Percentiles rank a stretch among this genome's conserved stretches.
These are phyloP conservation scores for Glaciozyma martinii DNA, from an alignment of 768 basidiomycete genomes.

Conservation along the genomic window DNA sequence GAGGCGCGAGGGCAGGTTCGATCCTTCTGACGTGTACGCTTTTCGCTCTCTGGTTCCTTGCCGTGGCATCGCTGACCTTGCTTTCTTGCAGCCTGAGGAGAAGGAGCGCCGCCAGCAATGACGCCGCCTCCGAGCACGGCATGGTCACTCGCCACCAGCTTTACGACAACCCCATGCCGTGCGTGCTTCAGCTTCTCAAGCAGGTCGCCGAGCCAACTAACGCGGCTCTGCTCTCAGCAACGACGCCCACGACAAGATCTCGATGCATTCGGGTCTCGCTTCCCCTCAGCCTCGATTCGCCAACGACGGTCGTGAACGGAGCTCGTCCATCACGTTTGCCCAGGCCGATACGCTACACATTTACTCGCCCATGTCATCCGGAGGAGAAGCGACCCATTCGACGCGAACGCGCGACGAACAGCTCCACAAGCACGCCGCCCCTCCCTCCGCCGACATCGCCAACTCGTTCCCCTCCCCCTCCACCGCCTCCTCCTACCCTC, in stretches of 20 bases:
- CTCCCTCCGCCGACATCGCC: conserved; percentile 10
- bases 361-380: conserved; percentile 13
- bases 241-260: conserved; percentile 39
- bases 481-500: background rate
- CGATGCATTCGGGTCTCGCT: conserved; percentile 32
- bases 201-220: background rate
- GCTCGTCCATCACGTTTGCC: background rate
- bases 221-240: background rate
- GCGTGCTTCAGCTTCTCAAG: background rate
- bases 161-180: conserved; percentile 76
- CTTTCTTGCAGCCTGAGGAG: conserved; percentile 4
- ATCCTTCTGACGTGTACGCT: conserved; percentile 14
- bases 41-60: too few species aligned
- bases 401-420: background rate
- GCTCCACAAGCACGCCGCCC: background rate
- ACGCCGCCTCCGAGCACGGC: conserved; percentile 22
- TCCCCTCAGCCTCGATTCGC: background rate
- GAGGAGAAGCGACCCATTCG: background rate
- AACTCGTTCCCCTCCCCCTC: background rate
- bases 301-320: background rate
- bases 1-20: conserved; percentile 36
- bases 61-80: background rate
- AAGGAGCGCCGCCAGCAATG: conserved; percentile 8
- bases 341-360: background rate
- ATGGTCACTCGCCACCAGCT: conserved; percentile 63